Percentiles rank a stretch among this genome's conserved stretches.
Evolutionary conservation across 371 early-diverging fungal species (phyloP).

Genomic region (Chytridiales sp.): DNA sequence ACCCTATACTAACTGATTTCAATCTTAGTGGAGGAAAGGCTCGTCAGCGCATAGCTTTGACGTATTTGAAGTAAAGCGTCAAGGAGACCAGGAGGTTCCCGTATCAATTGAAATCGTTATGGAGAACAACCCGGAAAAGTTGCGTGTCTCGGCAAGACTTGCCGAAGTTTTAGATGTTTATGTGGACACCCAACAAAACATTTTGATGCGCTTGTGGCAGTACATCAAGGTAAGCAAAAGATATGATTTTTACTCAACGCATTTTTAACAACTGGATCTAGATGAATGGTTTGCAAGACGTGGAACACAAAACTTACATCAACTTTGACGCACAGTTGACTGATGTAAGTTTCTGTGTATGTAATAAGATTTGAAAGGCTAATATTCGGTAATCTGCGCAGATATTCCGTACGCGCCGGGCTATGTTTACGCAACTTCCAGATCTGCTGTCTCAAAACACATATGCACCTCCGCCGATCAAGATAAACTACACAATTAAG

Average conservation of each 20-base stretch:
- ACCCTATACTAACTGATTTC: not conserved
- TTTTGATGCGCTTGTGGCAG: constrained; percentile 91
- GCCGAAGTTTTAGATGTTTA: constrained; percentile 71
- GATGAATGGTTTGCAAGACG: constrained; percentile 78
- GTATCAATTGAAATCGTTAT: constrained; percentile 75
- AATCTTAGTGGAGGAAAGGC: constrained; percentile 60
- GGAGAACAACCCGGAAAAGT: constrained; percentile 75
- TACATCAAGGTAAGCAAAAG: constrained; percentile 78
- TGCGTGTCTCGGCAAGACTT: constrained; percentile 71
- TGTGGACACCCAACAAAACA: constrained; percentile 69
- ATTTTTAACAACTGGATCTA: constrained; percentile 17
- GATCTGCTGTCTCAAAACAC: constrained; percentile 77
- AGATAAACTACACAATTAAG: constrained; percentile 82
- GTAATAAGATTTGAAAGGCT: constrained; percentile 9
- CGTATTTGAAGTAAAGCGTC: constrained; percentile 89
- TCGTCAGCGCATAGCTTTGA: constrained; percentile 57
- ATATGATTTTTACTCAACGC: not conserved
- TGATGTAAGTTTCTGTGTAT: constrained; percentile 40
- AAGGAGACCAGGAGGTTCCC: constrained; percentile 80
- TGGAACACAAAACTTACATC: constrained; percentile 72
- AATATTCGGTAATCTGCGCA: constrained; percentile 28
- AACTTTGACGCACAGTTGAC: constrained; percentile 54
- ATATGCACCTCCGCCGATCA: constrained; percentile 84
- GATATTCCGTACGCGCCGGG: constrained; percentile 68
- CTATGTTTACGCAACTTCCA: constrained; percentile 80